Percentiles rank a stretch among this genome's conserved stretches.
Conservation (phyloP, 108 stramenopile species). For the Bacterosira constricta region DNA sequence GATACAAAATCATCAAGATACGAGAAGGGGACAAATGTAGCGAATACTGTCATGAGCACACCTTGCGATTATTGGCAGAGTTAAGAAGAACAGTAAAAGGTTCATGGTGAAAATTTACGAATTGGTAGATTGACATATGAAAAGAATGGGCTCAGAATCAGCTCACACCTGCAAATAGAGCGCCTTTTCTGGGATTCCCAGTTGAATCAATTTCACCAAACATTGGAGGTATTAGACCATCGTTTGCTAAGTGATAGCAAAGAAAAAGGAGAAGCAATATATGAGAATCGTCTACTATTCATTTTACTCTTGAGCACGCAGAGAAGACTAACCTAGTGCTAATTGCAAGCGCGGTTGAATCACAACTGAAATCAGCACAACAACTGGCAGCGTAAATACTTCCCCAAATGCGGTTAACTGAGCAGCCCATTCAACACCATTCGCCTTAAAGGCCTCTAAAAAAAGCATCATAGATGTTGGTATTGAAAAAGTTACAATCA, state of each 20-base stretch:
- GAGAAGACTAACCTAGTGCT: slow-evolving; percentile 47
- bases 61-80: not conserved
- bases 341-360: slow-evolving; percentile 89
- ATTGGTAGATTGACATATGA: not conserved
- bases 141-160: not conserved
- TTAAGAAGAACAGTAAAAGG: not conserved
- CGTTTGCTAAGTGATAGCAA: slow-evolving; percentile 76
- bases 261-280: too few relatives aligned
- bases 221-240: slow-evolving; percentile 83
- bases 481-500: not conserved
- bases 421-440: slow-evolving; percentile 43
- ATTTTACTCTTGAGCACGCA: too few relatives aligned
- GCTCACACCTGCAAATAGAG: slow-evolving; percentile 69
- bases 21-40: slow-evolving; percentile 85
- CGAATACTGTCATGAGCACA: slow-evolving; percentile 71
- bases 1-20: slow-evolving; percentile 82
- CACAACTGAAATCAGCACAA: slow-evolving; percentile 88
- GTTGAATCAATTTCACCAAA: slow-evolving; percentile 66
- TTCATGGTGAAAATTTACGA: not conserved
- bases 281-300: too few relatives aligned
- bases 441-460: slow-evolving; percentile 37
- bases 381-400: slow-evolving; percentile 87
- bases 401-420: slow-evolving; percentile 73
- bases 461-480: not conserved
- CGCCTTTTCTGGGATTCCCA: slow-evolving; percentile 74